Evolutionary conservation across 2,329 filamentous ascomycete genomes (phyloP).

Genomic region (Monilinia polystroma): DNA sequence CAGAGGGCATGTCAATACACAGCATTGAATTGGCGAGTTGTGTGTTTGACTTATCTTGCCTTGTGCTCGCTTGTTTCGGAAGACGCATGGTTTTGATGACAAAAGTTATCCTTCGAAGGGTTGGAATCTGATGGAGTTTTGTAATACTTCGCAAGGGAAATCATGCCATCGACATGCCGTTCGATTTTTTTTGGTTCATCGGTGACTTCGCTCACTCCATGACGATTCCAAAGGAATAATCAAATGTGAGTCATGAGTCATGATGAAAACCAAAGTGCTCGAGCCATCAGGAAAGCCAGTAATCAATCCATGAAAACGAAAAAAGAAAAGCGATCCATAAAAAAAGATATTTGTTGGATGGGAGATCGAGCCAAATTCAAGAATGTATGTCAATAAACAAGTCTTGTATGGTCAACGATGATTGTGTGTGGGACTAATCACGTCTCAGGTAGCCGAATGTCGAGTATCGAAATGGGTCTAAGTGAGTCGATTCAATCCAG

Average conservation of each 20-base stretch:
- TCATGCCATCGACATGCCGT: constrained; percentile 41
- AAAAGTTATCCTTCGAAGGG: constrained; percentile 28
- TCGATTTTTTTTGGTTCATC: constrained; percentile 37
- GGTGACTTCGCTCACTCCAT: constrained; percentile 25
- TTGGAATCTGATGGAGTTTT: constrained; percentile 27
- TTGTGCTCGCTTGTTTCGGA: constrained; percentile 19
- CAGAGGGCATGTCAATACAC: constrained; percentile 9
- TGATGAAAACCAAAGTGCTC: constrained; percentile 38
- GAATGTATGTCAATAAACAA: constrained; percentile 31
- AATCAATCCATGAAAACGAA: constrained; percentile 34
- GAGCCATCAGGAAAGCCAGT: constrained; percentile 40
- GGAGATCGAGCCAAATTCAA: constrained; percentile 16
- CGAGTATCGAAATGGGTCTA: constrained; percentile 11
- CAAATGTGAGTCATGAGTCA: constrained; percentile 33
- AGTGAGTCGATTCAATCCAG: background rate
- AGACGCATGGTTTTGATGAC: constrained; percentile 21
- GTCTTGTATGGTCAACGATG: constrained; percentile 32
- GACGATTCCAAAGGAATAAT: background rate
- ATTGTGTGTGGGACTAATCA: background rate
- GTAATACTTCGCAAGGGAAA: constrained; percentile 34
- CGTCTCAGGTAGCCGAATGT: constrained; percentile 8
- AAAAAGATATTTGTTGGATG: constrained; percentile 28
- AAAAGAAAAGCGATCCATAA: constrained; percentile 39
- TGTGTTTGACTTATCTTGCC: constrained; percentile 10
- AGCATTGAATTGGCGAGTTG: constrained; percentile 7